Conservation (phyloP, 2,329 filamentous ascomycete genomes). For the Clonostachys solani region DNA sequence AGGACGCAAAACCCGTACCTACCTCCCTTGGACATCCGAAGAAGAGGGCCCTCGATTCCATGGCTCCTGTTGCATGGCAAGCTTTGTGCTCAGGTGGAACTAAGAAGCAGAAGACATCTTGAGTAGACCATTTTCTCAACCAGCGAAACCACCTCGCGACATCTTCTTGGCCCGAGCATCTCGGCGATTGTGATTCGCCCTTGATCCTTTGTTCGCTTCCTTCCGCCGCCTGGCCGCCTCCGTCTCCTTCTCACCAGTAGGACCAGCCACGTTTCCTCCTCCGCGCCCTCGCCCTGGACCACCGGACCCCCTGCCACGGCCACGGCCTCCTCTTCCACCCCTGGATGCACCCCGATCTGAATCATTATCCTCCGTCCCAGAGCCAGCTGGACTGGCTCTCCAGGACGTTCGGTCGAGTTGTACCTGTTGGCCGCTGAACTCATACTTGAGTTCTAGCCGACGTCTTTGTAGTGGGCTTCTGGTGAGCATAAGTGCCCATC, state of each 20-base stretch:
- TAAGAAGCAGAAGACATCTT: too few relatives aligned
- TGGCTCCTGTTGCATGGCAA: too few relatives aligned
- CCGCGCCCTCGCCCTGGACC: conserved; percentile 46
- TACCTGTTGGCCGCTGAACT: conserved; percentile 62
- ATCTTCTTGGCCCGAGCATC: conserved; percentile 66
- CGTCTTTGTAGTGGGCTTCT: conserved; percentile 67
- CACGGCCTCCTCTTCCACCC: conserved; percentile 39
- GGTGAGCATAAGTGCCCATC: conserved; percentile 84
- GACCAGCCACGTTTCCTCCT: conserved; percentile 59
- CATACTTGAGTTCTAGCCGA: conserved; percentile 66
- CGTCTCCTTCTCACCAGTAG: conserved; percentile 65
- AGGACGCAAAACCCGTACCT: conserved; percentile 10
- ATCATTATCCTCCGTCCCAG: conserved; percentile 54
- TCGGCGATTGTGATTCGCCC: conserved; percentile 82
- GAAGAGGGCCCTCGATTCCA: too few relatives aligned
- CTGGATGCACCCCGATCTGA: conserved; percentile 33
- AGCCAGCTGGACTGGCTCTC: conserved; percentile 45
- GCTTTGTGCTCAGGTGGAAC: too few relatives aligned
- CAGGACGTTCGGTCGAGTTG: conserved; percentile 65
- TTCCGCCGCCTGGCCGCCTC: conserved; percentile 70
- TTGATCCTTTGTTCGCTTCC: conserved; percentile 75
- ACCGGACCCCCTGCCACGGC: conserved; percentile 38
- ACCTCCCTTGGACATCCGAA: too few relatives aligned
- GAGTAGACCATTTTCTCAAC: conserved; percentile 8
- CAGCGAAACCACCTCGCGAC: conserved; percentile 42